Percentiles rank a stretch among this genome's conserved stretches.
Conservation (phyloP, 2,329 filamentous ascomycete species). For the Phoma sp. region DNA sequence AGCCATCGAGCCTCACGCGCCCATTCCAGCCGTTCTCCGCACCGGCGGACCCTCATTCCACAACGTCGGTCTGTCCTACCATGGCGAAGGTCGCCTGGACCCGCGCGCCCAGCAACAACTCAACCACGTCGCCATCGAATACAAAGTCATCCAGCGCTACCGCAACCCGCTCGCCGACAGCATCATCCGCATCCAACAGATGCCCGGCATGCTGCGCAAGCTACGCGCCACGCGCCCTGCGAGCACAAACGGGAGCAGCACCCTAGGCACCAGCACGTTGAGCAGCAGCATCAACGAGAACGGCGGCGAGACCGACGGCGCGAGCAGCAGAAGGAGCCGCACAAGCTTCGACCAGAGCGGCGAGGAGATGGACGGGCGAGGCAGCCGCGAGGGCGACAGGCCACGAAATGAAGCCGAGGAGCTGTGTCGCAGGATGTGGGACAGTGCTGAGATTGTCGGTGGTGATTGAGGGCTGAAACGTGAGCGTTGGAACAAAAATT, state of each 20-base stretch:
- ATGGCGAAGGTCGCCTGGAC: constrained; percentile 56
- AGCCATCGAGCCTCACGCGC: constrained; percentile 68
- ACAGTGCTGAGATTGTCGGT: constrained; percentile 43
- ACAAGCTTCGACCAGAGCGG: constrained; percentile 37
- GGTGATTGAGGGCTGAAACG: neutral
- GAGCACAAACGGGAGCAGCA: constrained; percentile 32
- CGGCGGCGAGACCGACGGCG: constrained; percentile 35
- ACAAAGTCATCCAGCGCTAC: constrained; percentile 74
- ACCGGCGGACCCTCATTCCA: constrained; percentile 43
- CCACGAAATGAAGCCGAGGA: constrained; percentile 46
- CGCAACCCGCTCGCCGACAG: constrained; percentile 73
- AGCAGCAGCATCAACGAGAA: constrained; percentile 40
- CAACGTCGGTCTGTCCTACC: constrained; percentile 35
- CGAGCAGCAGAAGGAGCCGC: constrained; percentile 33
- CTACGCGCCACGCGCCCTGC: constrained; percentile 26
- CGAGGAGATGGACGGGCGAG: constrained; percentile 25
- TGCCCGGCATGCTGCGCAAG: constrained; percentile 54
- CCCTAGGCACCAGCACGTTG: constrained; percentile 22
- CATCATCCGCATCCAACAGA: constrained; percentile 59
- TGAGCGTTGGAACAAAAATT: neutral
- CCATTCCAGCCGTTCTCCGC: constrained; percentile 48
- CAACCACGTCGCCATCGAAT: constrained; percentile 74
- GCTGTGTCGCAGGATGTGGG: constrained; percentile 50
- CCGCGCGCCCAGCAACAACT: constrained; percentile 69
- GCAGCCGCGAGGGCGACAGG: constrained; percentile 40